A percentile compares a stretch with the other conserved stretches of the same genome.
Evolutionary conservation across 2,329 filamentous ascomycete genomes (phyloP).

Genomic region (Microsporum canis): DNA sequence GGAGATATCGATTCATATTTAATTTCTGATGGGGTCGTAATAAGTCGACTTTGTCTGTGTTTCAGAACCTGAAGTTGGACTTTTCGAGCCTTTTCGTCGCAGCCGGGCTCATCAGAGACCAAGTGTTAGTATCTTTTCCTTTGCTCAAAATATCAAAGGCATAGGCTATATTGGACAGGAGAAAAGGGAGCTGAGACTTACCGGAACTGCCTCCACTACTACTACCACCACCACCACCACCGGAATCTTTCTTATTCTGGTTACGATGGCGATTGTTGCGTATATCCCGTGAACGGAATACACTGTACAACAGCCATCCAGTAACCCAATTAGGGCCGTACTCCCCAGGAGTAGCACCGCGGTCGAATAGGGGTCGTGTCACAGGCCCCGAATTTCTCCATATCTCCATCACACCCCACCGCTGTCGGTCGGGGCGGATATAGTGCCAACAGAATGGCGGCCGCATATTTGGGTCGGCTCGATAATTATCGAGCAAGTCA

Average conservation of each 20-base stretch:
- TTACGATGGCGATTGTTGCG: constrained; percentile 37
- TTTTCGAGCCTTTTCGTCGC: constrained; percentile 18
- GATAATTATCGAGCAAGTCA: constrained; percentile 32
- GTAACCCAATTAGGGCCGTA: constrained; percentile 39
- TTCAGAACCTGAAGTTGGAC: constrained; percentile 16
- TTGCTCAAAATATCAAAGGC: background rate
- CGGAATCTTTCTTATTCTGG: constrained; percentile 23
- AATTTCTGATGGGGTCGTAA: constrained; percentile 34
- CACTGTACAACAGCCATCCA: constrained; percentile 38
- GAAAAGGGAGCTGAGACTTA: constrained; percentile 5
- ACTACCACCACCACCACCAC: constrained; percentile 8
- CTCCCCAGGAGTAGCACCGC: constrained; percentile 32
- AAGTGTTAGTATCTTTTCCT: background rate
- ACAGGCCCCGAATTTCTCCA: constrained; percentile 31
- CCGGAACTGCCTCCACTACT: constrained; percentile 7
- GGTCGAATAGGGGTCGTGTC: constrained; percentile 31
- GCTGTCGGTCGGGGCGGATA: constrained; percentile 33
- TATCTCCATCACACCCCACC: constrained; percentile 33
- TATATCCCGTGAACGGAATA: constrained; percentile 38
- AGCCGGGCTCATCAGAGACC: constrained; percentile 13
- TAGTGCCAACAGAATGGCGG: constrained; percentile 39
- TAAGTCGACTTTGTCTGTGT: constrained; percentile 23
- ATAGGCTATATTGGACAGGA: background rate
- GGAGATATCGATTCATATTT: constrained; percentile 15
- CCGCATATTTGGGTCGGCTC: constrained; percentile 26